Conservation (phyloP, 192 early-diverging fungal species). For the Coemansia sp. region DNA sequence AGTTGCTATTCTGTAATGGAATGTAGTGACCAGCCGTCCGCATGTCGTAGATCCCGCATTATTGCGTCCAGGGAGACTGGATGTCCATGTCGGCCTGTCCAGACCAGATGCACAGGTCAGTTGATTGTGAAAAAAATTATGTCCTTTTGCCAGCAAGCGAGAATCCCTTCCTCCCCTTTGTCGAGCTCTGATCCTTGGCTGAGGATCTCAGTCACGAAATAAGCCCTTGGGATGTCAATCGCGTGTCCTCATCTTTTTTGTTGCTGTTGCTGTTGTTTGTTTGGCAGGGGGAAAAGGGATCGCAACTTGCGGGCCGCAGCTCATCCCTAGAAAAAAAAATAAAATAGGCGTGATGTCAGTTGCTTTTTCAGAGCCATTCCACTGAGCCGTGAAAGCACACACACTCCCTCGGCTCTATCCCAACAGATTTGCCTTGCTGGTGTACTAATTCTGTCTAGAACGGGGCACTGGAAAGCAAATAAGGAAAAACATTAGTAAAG, state of each 20-base stretch:
- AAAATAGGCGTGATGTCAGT: neutral
- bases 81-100: conserved; percentile 71
- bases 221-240: neutral
- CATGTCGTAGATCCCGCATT: conserved; percentile 78
- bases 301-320: neutral
- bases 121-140: neutral
- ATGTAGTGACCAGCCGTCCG: conserved; percentile 73
- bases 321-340: neutral
- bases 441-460: conserved; percentile 10
- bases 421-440: neutral
- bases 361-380: neutral
- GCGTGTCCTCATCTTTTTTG: conserved; percentile 9
- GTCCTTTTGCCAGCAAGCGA: neutral
- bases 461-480: neutral
- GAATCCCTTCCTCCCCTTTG: neutral
- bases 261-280: neutral
- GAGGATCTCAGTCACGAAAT: neutral
- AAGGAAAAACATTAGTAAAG: neutral
- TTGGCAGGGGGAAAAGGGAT: conserved; percentile 15
- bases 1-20: neutral
- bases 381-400: neutral
- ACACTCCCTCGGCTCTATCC: neutral
- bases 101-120: conserved; percentile 61
- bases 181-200: neutral
- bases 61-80: conserved; percentile 82